Base-by-base conservation (phyloP, 176 grass and related monocot genomes). In the Dactylis glomerata region DNA sequence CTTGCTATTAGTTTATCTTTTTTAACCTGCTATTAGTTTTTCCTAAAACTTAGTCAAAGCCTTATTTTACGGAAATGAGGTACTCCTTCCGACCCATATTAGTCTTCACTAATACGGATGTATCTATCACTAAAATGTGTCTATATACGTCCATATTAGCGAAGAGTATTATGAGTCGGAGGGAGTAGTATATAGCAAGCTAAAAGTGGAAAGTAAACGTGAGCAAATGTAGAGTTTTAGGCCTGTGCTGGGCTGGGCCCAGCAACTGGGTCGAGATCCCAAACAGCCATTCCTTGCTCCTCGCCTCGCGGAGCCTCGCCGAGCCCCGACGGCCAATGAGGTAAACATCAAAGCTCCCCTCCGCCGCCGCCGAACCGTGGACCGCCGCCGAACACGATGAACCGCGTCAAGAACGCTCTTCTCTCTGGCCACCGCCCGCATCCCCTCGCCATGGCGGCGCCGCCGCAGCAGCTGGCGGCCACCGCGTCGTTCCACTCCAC, bases 401-500 rank as follows among this genome's bases (percentile, higher is more conserved):
- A 62, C 76, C 76, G 19, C 76, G 59, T 87, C 37, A 91, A 72
- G 42, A 72, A 66, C 19, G 57, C 86, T 78, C 41, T 87, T 13
- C 68, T 93, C 42, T 77, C 83, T 37, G 79, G 40, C 51, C 83
- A 66, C 27, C 44, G 75, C 34, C 68, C 47, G 32, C 68, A 81
- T 14, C 33, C 20, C 24, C 64, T 81, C 46, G 65, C 84, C 49
- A 34, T 61, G 28, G 45, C 68, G 24, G 74, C 34, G 12, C 51
- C 38, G 20, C 68, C 70, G 36, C 84, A 74, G 30, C 75, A 87
- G 57, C 66, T 84, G 14, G 81, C 24, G 52, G 76, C 65, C 46
- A 65, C 85, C 26, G 84, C 84, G 17, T 87, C 86, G 50, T 98
- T 98, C 87, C 96, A 95, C 85, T 98, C 93, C 51, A 98, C 91